Evolutionary conservation across 768 basidiomycete species (phyloP).

Genomic region (Boletales sp.): DNA sequence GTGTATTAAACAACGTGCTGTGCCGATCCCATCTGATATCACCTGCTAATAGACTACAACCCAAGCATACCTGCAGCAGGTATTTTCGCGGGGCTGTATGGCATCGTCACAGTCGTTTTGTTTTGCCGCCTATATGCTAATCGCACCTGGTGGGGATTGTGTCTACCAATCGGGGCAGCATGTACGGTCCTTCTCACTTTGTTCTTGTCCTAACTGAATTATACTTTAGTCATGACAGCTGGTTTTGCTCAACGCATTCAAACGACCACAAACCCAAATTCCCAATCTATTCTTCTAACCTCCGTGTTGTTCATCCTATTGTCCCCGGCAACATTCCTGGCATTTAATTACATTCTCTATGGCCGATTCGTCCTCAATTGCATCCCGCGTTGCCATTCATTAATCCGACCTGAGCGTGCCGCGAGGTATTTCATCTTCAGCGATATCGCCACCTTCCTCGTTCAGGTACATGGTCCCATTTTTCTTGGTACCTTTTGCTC

Average conservation of each 20-base stretch:
- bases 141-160: slow-evolving; percentile 31
- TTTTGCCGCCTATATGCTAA: slow-evolving; percentile 17
- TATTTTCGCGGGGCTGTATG: slow-evolving; percentile 21
- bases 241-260: slow-evolving; percentile 21
- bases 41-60: slow-evolving; percentile 14
- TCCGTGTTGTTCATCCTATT: slow-evolving; percentile 19
- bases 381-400: slow-evolving; percentile 13
- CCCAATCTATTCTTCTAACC: slow-evolving; percentile 16
- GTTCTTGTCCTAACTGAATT: neutral
- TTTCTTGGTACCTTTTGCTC: neutral
- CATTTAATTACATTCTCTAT: slow-evolving; percentile 34
- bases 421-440: slow-evolving; percentile 25
- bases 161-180: slow-evolving; percentile 28
- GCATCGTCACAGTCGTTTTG: slow-evolving; percentile 7
- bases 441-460: slow-evolving; percentile 24
- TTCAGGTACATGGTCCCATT: slow-evolving; percentile 19
- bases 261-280: slow-evolving; percentile 18
- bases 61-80: slow-evolving; percentile 23
- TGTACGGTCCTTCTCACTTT: slow-evolving; percentile 7
- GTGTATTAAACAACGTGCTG: neutral
- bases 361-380: slow-evolving; percentile 21
- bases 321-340: slow-evolving; percentile 29
- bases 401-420: slow-evolving; percentile 24
- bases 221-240: slow-evolving; percentile 15
- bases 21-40: neutral